Percentiles rank a stretch among this genome's conserved stretches.
These are phyloP conservation scores for Parasitella parasitica DNA, from an alignment of 371 early-diverging fungal genomes.

Conservation along the genomic window DNA sequence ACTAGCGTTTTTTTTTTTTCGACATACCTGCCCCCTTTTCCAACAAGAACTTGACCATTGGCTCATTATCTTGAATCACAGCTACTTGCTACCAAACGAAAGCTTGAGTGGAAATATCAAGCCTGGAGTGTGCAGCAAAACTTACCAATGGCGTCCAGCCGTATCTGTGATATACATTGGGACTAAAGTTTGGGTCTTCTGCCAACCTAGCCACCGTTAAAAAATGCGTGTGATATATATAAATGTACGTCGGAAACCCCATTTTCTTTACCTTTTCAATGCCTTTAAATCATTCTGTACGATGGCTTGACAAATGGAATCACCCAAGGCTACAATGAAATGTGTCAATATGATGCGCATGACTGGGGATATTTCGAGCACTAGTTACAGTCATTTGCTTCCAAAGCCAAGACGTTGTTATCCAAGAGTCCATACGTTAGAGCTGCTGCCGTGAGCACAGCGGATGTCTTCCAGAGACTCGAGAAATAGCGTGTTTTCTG, in stretches of 20 bases:
- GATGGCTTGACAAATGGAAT: slow-evolving; percentile 47
- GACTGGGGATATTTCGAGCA: background rate
- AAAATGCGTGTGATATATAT: background rate
- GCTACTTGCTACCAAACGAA: slow-evolving; percentile 39
- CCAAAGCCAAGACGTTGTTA: slow-evolving; percentile 17
- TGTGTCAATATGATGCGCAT: background rate
- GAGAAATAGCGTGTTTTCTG: background rate
- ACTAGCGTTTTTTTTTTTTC: background rate
- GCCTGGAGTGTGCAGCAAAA: background rate
- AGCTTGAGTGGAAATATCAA: background rate
- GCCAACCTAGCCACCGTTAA: slow-evolving; percentile 24
- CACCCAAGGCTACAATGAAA: slow-evolving; percentile 27
- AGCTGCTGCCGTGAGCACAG: background rate
- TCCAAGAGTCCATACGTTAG: background rate
- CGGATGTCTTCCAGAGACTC: background rate
- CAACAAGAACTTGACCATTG: slow-evolving; percentile 41
- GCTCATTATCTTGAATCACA: slow-evolving; percentile 50
- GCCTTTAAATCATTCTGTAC: slow-evolving; percentile 39
- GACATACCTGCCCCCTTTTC: slow-evolving; percentile 47
- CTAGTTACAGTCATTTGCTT: slow-evolving; percentile 15
- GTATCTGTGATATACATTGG: slow-evolving; percentile 46
- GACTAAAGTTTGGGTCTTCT: slow-evolving; percentile 47
- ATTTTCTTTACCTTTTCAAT: slow-evolving; percentile 31
- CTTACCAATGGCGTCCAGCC: slow-evolving; percentile 55
- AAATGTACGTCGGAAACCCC: too few species aligned